Evolutionary conservation across 306 rosid species (phyloP).

Genomic region (Castanea sativa): DNA sequence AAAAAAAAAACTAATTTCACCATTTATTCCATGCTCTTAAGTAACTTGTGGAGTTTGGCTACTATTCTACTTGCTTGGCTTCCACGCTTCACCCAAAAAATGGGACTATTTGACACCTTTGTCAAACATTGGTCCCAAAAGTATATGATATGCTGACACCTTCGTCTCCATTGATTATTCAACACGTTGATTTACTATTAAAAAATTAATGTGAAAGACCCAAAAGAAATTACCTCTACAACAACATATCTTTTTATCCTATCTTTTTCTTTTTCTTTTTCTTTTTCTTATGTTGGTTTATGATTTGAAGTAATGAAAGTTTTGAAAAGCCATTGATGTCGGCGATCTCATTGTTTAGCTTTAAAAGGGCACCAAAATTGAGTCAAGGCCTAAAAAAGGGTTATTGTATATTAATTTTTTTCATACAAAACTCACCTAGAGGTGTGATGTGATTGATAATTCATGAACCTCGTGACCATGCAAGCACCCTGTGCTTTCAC

Average conservation of each 20-base stretch:
- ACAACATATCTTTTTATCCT: too few relatives aligned
- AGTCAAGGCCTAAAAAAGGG: too few relatives aligned
- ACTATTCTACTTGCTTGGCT: constrained; percentile 15
- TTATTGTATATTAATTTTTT: not conserved
- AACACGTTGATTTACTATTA: too few relatives aligned
- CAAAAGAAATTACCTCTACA: too few relatives aligned
- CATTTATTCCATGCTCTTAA: not conserved
- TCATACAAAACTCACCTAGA: not conserved
- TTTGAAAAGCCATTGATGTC: not conserved
- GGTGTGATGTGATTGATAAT: too few relatives aligned
- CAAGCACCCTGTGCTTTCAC: not conserved
- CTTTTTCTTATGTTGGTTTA: not conserved
- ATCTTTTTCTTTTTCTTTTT: not conserved
- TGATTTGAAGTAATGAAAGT: not conserved
- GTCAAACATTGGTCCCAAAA: not conserved
- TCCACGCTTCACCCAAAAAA: constrained; percentile 4
- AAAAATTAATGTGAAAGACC: too few relatives aligned
- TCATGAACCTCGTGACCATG: not conserved
- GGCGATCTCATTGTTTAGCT: not conserved
- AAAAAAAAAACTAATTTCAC: not conserved
- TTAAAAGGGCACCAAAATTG: not conserved
- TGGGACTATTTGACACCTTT: not conserved
- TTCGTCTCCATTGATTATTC: too few relatives aligned
- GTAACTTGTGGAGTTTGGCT: constrained; percentile 12
- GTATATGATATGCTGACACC: too few relatives aligned